Evolutionary conservation across 139 green algal species (phyloP).

Genomic region (Penium margaritaceum): DNA sequence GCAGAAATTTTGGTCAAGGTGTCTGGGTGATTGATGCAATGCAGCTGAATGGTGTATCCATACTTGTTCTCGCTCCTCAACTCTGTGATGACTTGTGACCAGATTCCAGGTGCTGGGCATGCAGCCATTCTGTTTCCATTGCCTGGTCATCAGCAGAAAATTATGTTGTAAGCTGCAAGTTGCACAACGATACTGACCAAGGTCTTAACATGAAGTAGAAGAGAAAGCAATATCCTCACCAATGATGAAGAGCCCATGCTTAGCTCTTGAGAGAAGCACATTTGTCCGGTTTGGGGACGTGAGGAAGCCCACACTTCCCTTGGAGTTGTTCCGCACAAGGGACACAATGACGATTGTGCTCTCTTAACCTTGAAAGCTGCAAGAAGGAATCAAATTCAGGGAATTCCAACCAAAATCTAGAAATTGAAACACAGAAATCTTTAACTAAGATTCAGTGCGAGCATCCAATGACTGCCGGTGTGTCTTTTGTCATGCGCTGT

Average conservation of each 20-base stretch:
- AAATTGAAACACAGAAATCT: too few species aligned
- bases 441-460: too few species aligned
- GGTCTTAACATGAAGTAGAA: too few species aligned
- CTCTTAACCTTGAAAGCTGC: constrained; percentile 58
- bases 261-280: constrained; percentile 67
- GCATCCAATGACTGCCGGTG: too few species aligned
- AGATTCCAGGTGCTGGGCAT: neutral
- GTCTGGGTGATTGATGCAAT: neutral
- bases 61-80: neutral
- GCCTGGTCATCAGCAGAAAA: too few species aligned
- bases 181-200: too few species aligned
- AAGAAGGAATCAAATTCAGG: neutral
- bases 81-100: neutral
- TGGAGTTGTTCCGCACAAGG: constrained; percentile 64
- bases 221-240: neutral
- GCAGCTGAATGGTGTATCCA: neutral
- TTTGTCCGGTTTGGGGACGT: constrained; percentile 65
- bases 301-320: constrained; percentile 65
- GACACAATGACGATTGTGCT: constrained; percentile 59
- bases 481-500: too few species aligned
- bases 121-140: neutral
- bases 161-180: too few species aligned
- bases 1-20: neutral
- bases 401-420: too few species aligned
- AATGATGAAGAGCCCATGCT: constrained; percentile 54